Evolutionary conservation across 2,329 filamentous ascomycete species (phyloP).

Genomic region (Bipolaris zeicola): DNA sequence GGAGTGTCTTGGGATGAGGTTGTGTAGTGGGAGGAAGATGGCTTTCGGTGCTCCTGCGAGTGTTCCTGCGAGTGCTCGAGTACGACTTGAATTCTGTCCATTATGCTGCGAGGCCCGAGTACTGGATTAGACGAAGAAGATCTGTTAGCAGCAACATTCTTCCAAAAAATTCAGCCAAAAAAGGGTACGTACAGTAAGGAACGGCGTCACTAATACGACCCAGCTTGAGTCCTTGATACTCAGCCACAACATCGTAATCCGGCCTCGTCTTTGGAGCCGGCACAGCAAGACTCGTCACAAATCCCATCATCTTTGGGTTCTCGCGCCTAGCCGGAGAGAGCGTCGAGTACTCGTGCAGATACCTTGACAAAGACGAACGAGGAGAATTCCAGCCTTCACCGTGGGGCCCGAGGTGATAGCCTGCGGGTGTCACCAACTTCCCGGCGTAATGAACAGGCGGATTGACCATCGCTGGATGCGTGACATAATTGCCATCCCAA

Average conservation of each 20-base stretch:
- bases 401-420: background rate
- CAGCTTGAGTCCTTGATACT: slow-evolving; percentile 5
- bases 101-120: slow-evolving; percentile 5
- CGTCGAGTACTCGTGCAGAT: background rate
- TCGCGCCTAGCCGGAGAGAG: background rate
- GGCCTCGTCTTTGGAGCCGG: slow-evolving; percentile 1
- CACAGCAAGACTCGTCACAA: background rate
- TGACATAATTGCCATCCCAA: background rate
- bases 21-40: background rate
- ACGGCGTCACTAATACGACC: slow-evolving; percentile 7
- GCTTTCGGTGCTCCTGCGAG: background rate
- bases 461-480: background rate
- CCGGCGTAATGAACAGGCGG: background rate
- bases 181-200: slow-evolving; percentile 6
- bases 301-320: background rate
- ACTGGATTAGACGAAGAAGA: background rate
- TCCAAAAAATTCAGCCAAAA: background rate
- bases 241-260: slow-evolving; percentile 1
- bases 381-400: background rate
- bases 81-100: slow-evolving; percentile 4
- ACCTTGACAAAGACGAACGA: background rate
- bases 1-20: background rate
- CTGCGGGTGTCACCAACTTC: slow-evolving; percentile 1
- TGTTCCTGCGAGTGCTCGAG: background rate
- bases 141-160: background rate